Evolutionary conservation across 768 basidiomycete species (phyloP).

Genomic region (Russula brevipes): DNA sequence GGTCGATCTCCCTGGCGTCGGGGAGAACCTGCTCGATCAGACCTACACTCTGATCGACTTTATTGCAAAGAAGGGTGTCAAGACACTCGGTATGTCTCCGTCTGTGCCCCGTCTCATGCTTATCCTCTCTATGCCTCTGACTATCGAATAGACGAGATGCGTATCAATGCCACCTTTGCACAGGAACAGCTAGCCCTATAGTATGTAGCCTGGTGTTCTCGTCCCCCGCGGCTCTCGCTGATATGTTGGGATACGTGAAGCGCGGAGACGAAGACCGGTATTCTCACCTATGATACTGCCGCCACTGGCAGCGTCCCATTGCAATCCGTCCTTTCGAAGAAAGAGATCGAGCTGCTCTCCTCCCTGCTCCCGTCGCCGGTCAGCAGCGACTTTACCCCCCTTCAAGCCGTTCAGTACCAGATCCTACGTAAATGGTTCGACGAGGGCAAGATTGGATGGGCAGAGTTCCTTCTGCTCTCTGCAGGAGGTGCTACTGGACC

Average conservation of each 20-base stretch:
- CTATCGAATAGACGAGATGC: constrained; percentile 16
- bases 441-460: constrained; percentile 23
- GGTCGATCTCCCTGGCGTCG: constrained; percentile 43
- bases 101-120: not conserved
- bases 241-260: not conserved
- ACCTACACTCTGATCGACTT: constrained; percentile 23
- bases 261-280: constrained; percentile 5
- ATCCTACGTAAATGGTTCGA: constrained; percentile 19
- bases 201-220: not conserved
- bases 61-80: constrained; percentile 12
- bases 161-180: constrained; percentile 15
- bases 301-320: constrained; percentile 19
- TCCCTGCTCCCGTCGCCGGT: constrained; percentile 17
- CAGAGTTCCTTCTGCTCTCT: constrained; percentile 21
- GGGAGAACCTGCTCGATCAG: constrained; percentile 37
- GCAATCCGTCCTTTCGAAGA: constrained; percentile 17
- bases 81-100: constrained; percentile 16
- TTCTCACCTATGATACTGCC: constrained; percentile 23
- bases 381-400: constrained; percentile 11
- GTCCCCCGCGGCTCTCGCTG: not conserved
- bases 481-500: constrained; percentile 15
- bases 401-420: constrained; percentile 22
- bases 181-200: constrained; percentile 11
- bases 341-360: constrained; percentile 15
- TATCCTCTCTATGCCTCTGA: not conserved